A percentile compares a stretch with the other conserved stretches of the same genome.
phyloP scores from a whole-genome alignment of 1,284 basidiomycete genomes.

The Moesziomyces antarcticus region DNA sequence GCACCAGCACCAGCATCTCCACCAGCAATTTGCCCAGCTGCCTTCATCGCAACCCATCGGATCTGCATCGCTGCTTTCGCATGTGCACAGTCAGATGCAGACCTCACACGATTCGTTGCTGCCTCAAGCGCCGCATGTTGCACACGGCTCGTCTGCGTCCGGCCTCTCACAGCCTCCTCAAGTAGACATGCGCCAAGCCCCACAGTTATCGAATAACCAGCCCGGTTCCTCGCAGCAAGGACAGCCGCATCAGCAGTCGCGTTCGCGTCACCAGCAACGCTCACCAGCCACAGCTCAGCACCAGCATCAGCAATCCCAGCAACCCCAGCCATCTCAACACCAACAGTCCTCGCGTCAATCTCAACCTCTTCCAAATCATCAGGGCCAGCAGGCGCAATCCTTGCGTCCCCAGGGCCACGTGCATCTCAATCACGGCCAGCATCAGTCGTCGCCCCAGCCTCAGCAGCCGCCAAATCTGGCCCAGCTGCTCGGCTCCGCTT shows the following conservation, averaged over 20 bases:
- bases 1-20: constrained; percentile 31
- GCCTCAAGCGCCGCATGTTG: constrained; percentile 10
- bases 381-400: constrained; percentile 12
- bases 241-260: constrained; percentile 9
- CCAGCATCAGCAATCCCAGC: constrained; percentile 16
- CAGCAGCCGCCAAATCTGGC: constrained; percentile 24
- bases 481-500: constrained; percentile 20
- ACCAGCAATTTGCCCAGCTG: constrained; percentile 24
- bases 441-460: constrained; percentile 9
- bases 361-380: constrained; percentile 5
- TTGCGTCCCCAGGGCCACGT: constrained; percentile 11
- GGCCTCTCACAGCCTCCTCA: constrained; percentile 8
- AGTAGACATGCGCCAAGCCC: not conserved
- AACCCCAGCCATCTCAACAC: constrained; percentile 13
- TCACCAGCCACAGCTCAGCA: constrained; percentile 18
- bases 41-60: constrained; percentile 26
- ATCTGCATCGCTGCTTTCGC: constrained; percentile 21
- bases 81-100: constrained; percentile 34
- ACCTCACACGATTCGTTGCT: constrained; percentile 10
- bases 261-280: constrained; percentile 12
- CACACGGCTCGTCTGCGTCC: not conserved
- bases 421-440: constrained; percentile 10
- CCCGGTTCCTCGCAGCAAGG: not conserved
- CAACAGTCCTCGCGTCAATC: constrained; percentile 6
- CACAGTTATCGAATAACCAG: not conserved